Base-by-base conservation (phyloP, 2,329 filamentous ascomycete genomes). In the Botrytis medusae region DNA sequence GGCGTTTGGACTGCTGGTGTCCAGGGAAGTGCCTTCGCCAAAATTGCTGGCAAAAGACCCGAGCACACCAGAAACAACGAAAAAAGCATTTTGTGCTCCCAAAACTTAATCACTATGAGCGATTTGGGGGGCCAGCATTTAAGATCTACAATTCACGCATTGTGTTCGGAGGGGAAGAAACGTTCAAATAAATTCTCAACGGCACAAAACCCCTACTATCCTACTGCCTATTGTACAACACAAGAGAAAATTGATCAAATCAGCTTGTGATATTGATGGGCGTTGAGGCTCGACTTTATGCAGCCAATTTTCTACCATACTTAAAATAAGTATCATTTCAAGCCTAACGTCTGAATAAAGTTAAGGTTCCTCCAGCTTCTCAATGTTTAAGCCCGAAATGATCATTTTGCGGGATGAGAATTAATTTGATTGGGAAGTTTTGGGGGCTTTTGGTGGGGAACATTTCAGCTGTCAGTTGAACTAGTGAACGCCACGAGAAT, bases 381-480 rank as follows among this genome's bases (percentile, higher is more conserved):
- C n/a, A 32, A 57, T 32, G 34, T 29, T 42, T 22, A 57, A 42
- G 10, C 48, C 18, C 4, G 20, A 6, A 42, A 25, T 25, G 46
- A 32, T 57, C n/a, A 68, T 5, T 42, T 57, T 20, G 48, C 48
- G 25, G 34, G 37, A 57, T n/a, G 37, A n/a, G 3, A 44, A 16
- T 42, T 57, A 3, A 29, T 69, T 25, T 57, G n/a, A 69, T 69
- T 57, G 65, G 48, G 34, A 40, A 54, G 16, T 22, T 22, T 40
- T 18, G 29, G 9, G 29, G 10, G 18, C 12, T 65, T 25, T 65
- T 37, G 44, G 63, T 51, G 44, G 63, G 32, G 63, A 67, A 25
- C 29, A 25, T 69, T 69, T 57, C 65, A 69, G 65, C 65, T 57
- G 65, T 57, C 34, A 69, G 25, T 42, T 59, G 4, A 18, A 57